Base-by-base conservation (phyloP, 2,329 filamentous ascomycete genomes). In the Colletotrichum karsti region DNA sequence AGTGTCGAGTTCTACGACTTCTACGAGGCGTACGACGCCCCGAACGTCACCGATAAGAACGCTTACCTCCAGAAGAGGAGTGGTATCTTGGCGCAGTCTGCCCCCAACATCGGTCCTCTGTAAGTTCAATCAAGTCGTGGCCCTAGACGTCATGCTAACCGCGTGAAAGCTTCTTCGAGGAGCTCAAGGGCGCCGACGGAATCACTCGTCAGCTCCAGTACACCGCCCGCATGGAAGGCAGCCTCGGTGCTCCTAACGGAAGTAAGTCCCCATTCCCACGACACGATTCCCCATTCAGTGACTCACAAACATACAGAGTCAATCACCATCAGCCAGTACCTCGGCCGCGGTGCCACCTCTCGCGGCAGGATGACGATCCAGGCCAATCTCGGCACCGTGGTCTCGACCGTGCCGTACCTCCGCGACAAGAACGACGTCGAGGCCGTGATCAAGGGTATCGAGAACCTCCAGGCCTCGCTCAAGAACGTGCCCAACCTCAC, bases 131-230 rank as follows among this genome's bases (percentile, higher is more conserved):
- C 6, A 4, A 9, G 5, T 56, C 1, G 2, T 9, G 7, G 9
- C 7, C 10, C 7, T 13, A 2, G 10, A 12, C 15, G 33, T 13
- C 5, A 39, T 20, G 1, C 54, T 70, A 5, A 70, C 13, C 7
- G 4, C 85, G 75, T 90, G 85, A 83, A 7, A 72, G 70, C 20
- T 75, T 76, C 70, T 78, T 77, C 53, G 88, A 91, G 69, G 84
- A 89, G 69, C 85, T 91, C 73, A 79, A 76, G 33, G 84, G 85
- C 26, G 77, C 78, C 2, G 90, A 93, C 71, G 88, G 88, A 26
- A 85, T 90, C 62, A 84, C 86, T 8, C 85, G 90, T 51, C 87
- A 91, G 72, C 80, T 92, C 18, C 90, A 92, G 74, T 92, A 88
- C 83, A 92, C 90, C 9, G 85, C 89, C 46, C 85, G 90, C 70